Percentiles rank a stretch among this genome's conserved stretches.
Evolutionary conservation across 371 early-diverging fungal genomes (phyloP).

Genomic region (Rhizomucor miehei): DNA sequence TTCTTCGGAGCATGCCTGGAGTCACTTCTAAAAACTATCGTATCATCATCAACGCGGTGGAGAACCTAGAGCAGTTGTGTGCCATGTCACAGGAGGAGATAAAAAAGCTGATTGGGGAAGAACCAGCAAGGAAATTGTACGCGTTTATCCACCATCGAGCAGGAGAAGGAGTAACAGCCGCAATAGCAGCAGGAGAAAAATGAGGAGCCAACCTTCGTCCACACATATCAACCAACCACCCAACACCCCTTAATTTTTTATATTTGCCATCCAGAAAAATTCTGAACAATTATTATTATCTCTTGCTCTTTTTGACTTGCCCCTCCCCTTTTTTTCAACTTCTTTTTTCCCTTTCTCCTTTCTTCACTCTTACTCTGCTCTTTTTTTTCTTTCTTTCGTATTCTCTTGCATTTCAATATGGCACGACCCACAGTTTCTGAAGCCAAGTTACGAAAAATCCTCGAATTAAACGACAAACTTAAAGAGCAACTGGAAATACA

Average conservation of each 20-base stretch:
- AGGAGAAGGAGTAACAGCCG: too few species aligned
- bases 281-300: too few species aligned
- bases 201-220: too few species aligned
- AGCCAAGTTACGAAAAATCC: constrained; percentile 41
- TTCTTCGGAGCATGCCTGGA: constrained; percentile 84
- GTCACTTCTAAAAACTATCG: constrained; percentile 78
- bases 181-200: neutral
- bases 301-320: neutral
- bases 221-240: neutral
- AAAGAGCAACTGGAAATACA: constrained; percentile 46
- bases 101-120: constrained; percentile 52
- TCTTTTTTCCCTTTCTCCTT: neutral
- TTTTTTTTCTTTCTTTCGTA: constrained; percentile 2
- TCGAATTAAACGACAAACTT: constrained; percentile 43
- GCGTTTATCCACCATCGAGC: constrained; percentile 46
- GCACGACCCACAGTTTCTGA: constrained; percentile 34
- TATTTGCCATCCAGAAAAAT: too few species aligned
- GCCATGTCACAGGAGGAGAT: constrained; percentile 44
- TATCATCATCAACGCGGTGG: constrained; percentile 62
- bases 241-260: neutral
- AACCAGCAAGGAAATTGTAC: constrained; percentile 49
- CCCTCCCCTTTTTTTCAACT: neutral
- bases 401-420: constrained; percentile 2
- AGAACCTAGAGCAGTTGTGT: constrained; percentile 62
- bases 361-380: constrained; percentile 1